Conservation (phyloP, 2,329 filamentous ascomycete species). For the Parasarocladium wereldwijsianum region DNA sequence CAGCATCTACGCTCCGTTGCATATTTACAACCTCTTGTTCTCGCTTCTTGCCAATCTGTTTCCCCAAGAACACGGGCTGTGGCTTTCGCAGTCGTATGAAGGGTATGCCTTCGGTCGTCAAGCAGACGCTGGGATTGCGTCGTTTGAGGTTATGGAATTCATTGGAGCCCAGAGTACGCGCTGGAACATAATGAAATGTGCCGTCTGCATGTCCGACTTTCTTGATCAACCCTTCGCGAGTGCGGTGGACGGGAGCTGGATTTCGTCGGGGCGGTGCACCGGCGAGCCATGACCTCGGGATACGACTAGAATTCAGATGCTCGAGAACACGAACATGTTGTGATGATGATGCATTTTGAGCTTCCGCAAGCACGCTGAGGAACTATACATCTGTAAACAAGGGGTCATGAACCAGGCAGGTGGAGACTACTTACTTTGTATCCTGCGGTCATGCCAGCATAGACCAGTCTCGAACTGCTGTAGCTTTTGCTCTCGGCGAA, state of each 20-base stretch:
- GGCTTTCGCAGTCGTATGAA: constrained; percentile 55
- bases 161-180: no score
- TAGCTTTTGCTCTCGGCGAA: constrained; percentile 47
- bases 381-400: constrained; percentile 17
- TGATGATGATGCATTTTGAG: constrained; percentile 19
- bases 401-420: no score
- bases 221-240: constrained; percentile 17
- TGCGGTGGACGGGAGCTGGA: constrained; percentile 6
- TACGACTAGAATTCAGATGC: constrained; percentile 18
- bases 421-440: constrained; percentile 37
- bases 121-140: constrained; percentile 39
- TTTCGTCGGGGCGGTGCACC: constrained; percentile 7
- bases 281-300: constrained; percentile 8
- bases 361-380: constrained; percentile 24
- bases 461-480: constrained; percentile 43
- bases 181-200: constrained; percentile 28
- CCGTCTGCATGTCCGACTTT: constrained; percentile 18
- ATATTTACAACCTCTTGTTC: constrained; percentile 26
- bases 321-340: constrained; percentile 26
- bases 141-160: no score
- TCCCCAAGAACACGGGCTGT: constrained; percentile 43
- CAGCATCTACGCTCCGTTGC: constrained; percentile 20
- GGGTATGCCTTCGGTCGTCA: constrained; percentile 39
- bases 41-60: constrained; percentile 39
- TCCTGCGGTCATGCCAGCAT: constrained; percentile 48